phyloP scores from a whole-genome alignment of 106 monocot genomes.

The Dactylorhiza incarnata region DNA sequence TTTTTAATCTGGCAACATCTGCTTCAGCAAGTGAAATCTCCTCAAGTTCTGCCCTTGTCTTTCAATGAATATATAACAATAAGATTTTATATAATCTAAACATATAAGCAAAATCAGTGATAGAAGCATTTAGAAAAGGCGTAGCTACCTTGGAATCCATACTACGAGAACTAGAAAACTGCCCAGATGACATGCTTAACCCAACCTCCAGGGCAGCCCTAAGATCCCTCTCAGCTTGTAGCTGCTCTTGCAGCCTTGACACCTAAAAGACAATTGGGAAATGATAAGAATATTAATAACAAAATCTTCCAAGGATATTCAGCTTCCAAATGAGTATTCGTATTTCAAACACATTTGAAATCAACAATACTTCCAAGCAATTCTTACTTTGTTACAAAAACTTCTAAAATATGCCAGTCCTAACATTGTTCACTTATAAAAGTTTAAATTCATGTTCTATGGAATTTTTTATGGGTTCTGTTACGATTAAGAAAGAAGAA shows the following conservation, averaged over 20 bases:
- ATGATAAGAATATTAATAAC: background rate
- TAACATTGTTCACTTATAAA: background rate
- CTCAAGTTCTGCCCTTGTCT: slow-evolving; percentile 98
- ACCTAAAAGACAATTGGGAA: slow-evolving; percentile 36
- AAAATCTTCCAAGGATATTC: background rate
- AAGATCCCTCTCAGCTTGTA: slow-evolving; percentile 96
- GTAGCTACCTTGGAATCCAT: slow-evolving; percentile 85
- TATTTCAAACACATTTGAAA: background rate
- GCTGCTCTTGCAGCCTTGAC: slow-evolving; percentile 87
- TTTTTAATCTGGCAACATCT: slow-evolving; percentile 94
- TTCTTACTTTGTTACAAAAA: background rate
- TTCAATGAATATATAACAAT: slow-evolving; percentile 16
- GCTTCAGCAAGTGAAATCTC: slow-evolving; percentile 99
- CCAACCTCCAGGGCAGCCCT: slow-evolving; percentile 97
- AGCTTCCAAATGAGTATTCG: background rate
- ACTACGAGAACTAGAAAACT: slow-evolving; percentile 69
- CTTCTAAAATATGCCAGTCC: background rate
- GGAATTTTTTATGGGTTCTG: background rate
- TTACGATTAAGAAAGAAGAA: too few species aligned
- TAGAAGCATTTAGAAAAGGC: background rate
- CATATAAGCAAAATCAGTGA: background rate
- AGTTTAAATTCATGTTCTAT: background rate
- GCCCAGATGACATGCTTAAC: slow-evolving; percentile 93
- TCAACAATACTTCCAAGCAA: background rate
- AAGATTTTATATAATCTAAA: slow-evolving; percentile 4